Evolutionary conservation across 176 grass and related monocot genomes (phyloP).

Genomic region (Eleusine indica): DNA sequence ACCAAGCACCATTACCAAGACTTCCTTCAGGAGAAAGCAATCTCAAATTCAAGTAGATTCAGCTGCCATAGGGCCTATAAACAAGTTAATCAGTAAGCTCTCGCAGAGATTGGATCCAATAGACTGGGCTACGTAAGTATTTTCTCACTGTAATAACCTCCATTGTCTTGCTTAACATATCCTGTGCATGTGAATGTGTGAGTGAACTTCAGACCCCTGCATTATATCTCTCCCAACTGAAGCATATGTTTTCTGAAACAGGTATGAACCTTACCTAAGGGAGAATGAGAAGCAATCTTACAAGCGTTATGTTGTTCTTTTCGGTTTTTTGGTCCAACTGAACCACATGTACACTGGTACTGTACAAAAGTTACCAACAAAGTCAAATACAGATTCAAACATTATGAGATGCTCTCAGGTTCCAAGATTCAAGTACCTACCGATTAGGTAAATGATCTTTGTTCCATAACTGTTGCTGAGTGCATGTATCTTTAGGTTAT

Average conservation of each 20-base stretch:
- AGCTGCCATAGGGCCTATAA: conserved; percentile 65
- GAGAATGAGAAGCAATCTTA: conserved; percentile 99
- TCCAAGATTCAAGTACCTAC: conserved; percentile 98
- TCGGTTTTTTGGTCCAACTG: conserved; percentile 94
- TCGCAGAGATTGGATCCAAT: conserved; percentile 93
- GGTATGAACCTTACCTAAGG: conserved; percentile 97
- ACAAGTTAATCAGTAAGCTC: conserved; percentile 69
- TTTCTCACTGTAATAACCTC: conserved; percentile 35
- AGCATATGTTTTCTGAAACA: conserved; percentile 51
- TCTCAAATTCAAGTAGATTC: conserved; percentile 57
- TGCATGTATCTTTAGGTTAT: conserved; percentile 6
- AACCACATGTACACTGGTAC: conserved; percentile 88
- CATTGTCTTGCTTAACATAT: neutral
- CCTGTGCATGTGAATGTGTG: neutral
- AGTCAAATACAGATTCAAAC: conserved; percentile 92
- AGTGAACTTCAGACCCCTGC: conserved; percentile 17
- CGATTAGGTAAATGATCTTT: conserved; percentile 76
- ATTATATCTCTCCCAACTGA: conserved; percentile 18
- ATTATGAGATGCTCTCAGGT: conserved; percentile 95
- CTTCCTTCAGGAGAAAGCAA: conserved; percentile 82
- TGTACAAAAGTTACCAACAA: conserved; percentile 87
- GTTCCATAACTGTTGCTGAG: neutral
- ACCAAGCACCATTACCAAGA: conserved; percentile 48
- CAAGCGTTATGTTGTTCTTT: conserved; percentile 91
- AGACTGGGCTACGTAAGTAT: conserved; percentile 98